These are phyloP conservation scores for Pichia rugopelliculosa DNA, from an alignment of 805 yeast species.

Conservation along the genomic window DNA sequence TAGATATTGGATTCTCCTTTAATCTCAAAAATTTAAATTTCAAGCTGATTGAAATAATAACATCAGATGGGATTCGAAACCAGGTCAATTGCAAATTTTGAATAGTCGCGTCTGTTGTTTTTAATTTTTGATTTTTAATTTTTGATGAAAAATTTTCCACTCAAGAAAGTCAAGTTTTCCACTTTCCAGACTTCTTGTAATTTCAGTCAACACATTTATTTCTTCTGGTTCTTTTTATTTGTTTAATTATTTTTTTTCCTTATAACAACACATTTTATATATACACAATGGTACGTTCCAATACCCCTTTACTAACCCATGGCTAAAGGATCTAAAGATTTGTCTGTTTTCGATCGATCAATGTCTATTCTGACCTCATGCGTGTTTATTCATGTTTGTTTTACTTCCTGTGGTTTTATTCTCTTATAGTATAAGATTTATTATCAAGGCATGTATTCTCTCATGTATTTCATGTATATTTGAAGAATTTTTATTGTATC, in stretches of 20 bases:
- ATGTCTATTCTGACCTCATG: neutral
- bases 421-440: neutral
- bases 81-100: no score
- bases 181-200: neutral
- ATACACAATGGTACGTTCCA: constrained; percentile 22
- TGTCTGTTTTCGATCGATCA: constrained; percentile 12
- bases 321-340: constrained; percentile 30
- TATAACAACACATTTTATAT: neutral
- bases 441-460: neutral
- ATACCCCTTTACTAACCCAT: neutral
- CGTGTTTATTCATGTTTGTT: neutral
- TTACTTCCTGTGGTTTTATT: constrained; percentile 1
- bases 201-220: no score
- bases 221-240: neutral
- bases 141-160: neutral
- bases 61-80: neutral
- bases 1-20: neutral
- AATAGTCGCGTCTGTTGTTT: no score
- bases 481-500: neutral
- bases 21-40: no score
- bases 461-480: neutral
- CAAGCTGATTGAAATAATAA: no score
- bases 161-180: neutral
- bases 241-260: neutral
- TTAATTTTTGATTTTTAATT: no score